Conservation (phyloP, 2,329 filamentous ascomycete genomes). For the Intubia oerlemansii region DNA sequence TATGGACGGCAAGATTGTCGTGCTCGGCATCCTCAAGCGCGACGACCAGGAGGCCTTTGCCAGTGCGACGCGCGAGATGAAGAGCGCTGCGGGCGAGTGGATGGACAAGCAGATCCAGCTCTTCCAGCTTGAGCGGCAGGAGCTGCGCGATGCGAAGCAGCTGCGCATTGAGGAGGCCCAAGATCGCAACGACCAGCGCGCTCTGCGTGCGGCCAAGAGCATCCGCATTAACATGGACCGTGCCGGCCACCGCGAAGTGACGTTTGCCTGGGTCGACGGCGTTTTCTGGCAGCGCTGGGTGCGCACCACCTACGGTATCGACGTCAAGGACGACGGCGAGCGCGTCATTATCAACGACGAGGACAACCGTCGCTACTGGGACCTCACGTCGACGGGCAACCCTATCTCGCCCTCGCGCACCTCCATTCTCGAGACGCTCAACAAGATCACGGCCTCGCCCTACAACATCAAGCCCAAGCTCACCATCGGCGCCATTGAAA, state of each 20-base stretch:
- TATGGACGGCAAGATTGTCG: conserved; percentile 89
- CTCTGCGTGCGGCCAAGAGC: conserved; percentile 66
- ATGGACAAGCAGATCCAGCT: conserved; percentile 88
- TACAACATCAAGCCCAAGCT: conserved; percentile 57
- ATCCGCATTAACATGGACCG: conserved; percentile 84
- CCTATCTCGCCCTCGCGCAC: conserved; percentile 76
- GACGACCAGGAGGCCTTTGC: conserved; percentile 61
- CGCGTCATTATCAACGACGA: conserved; percentile 93
- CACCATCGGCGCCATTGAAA: conserved; percentile 50
- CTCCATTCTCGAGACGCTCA: conserved; percentile 72
- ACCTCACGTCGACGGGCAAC: conserved; percentile 72
- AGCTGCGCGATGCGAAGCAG: conserved; percentile 84
- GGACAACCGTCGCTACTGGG: conserved; percentile 90
- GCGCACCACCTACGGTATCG: conserved; percentile 80
- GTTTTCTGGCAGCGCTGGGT: conserved; percentile 97
- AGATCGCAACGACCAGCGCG: conserved; percentile 77
- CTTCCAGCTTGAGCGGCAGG: conserved; percentile 84
- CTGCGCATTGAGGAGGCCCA: conserved; percentile 90
- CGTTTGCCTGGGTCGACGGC: conserved; percentile 93
- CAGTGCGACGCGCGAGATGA: conserved; percentile 67
- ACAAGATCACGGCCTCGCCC: conserved; percentile 45
- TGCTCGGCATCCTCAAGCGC: conserved; percentile 70
- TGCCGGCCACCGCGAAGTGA: conserved; percentile 68
- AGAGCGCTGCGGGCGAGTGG: conserved; percentile 90
- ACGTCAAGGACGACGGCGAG: conserved; percentile 70